Conservation (phyloP, 371 early-diverging fungal species). For the Apophysomyces ossiformis region DNA sequence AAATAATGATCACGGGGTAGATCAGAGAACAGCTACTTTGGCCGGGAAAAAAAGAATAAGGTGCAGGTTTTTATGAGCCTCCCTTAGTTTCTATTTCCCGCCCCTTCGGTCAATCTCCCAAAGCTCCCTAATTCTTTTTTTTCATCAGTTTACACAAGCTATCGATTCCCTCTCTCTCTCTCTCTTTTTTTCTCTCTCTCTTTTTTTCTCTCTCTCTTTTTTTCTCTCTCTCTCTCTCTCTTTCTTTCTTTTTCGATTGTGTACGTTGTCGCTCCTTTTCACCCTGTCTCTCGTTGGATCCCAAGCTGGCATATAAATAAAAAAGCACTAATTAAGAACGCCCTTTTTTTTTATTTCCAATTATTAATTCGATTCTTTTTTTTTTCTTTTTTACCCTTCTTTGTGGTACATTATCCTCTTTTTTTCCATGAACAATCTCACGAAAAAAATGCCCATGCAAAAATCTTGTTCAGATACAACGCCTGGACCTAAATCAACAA, state of each 20-base stretch:
- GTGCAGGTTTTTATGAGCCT: not conserved
- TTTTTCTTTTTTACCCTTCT: constrained; percentile 1
- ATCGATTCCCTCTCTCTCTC: constrained; percentile 9
- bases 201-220: not conserved
- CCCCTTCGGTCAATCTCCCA: not conserved
- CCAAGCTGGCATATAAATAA: not conserved
- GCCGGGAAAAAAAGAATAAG: constrained; percentile 5
- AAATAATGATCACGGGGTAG: constrained; percentile 4
- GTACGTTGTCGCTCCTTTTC: constrained; percentile 13
- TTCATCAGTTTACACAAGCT: constrained; percentile 4
- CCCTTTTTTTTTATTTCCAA: constrained; percentile 10
- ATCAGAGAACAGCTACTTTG: not conserved
- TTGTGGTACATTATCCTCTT: constrained; percentile 1
- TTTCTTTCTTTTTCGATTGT: not conserved
- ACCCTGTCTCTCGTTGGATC: constrained; percentile 11
- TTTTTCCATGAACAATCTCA: not conserved
- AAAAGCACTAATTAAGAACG: not conserved
- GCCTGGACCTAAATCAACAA: constrained; percentile 5
- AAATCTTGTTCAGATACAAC: constrained; percentile 31
- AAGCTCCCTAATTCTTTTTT: constrained; percentile 12
- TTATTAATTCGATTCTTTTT: too few species aligned
- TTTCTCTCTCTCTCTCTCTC: constrained; percentile 15
- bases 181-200: constrained; percentile 15
- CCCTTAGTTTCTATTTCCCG: constrained; percentile 11
- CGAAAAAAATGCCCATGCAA: constrained; percentile 18